These are phyloP conservation scores for Penicillium bialowiezense DNA, from an alignment of 495 filamentous ascomycete genomes.

Conservation along the genomic window DNA sequence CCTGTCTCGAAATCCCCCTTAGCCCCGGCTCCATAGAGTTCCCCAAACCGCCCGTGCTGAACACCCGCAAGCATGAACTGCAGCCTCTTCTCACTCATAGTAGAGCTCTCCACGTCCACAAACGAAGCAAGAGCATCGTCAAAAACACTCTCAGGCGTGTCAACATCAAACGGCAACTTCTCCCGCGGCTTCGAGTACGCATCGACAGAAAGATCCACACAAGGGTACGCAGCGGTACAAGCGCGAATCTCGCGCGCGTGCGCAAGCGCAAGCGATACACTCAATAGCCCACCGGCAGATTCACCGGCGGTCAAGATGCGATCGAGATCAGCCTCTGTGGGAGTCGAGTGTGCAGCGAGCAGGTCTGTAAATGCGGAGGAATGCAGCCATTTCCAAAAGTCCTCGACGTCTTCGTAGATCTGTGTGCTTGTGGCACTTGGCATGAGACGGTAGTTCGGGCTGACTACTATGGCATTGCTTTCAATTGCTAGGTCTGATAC, in stretches of 20 bases:
- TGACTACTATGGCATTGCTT: conserved; percentile 39
- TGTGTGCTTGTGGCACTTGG: conserved; percentile 47
- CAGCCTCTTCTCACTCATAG: conserved; percentile 1
- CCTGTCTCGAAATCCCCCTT: conserved; percentile 5
- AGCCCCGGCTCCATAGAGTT: conserved; percentile 18
- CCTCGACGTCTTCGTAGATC: conserved; percentile 46
- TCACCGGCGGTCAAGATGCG: conserved; percentile 29
- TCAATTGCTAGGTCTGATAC: conserved; percentile 27
- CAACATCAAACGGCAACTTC: conserved; percentile 1
- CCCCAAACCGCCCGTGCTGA: conserved; percentile 10
- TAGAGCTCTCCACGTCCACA: conserved; percentile 14
- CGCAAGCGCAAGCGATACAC: conserved; percentile 24
- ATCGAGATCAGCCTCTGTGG: conserved; percentile 22
- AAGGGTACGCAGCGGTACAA: conserved; percentile 20
- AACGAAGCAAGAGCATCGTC: conserved; percentile 1
- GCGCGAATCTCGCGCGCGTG: conserved; percentile 22
- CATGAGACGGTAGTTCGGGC: conserved; percentile 50
- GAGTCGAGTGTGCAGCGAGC: conserved; percentile 13
- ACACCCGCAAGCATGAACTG: conserved; percentile 17
- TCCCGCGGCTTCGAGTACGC: conserved; percentile 2
- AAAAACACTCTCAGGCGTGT: conserved; percentile 12
- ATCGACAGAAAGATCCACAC: conserved; percentile 10
- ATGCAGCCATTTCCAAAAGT: conserved; percentile 51
- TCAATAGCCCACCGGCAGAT: conserved; percentile 36
- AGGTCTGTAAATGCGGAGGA: conserved; percentile 14